These are phyloP conservation scores for Crithidia expoeki DNA, from an alignment of 208 protist genomes.

Conservation along the genomic window DNA sequence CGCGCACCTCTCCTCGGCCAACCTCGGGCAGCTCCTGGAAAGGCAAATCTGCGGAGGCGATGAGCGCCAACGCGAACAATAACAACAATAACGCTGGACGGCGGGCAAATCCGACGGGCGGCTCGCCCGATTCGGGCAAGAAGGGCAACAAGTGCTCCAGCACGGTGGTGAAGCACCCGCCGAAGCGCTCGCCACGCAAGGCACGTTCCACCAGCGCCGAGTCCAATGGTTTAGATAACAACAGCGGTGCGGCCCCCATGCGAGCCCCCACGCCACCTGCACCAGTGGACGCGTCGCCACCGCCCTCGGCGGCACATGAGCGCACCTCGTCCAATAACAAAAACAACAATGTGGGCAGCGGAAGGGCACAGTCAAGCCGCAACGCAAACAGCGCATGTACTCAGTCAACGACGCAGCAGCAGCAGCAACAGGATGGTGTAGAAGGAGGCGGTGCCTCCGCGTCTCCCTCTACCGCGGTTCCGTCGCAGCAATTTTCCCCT, in stretches of 20 bases:
- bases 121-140: neutral
- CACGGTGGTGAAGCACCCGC: slow-evolving; percentile 12
- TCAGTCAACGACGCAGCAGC: neutral
- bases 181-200: slow-evolving; percentile 11
- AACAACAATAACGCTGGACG: slow-evolving; percentile 1
- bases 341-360: slow-evolving; percentile 14
- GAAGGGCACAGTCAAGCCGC: neutral
- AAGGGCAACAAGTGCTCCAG: slow-evolving; percentile 1
- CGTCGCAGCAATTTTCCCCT: neutral
- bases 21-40: slow-evolving; percentile 8
- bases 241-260: neutral
- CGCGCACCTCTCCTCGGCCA: slow-evolving; percentile 4
- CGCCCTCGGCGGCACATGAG: neutral
- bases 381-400: neutral
- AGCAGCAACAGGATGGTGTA: slow-evolving; percentile 2
- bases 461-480: neutral
- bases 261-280: slow-evolving; percentile 1
- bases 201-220: slow-evolving; percentile 1
- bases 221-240: slow-evolving; percentile 8
- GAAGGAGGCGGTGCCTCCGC: neutral
- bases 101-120: neutral
- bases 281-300: neutral
- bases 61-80: neutral
- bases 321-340: slow-evolving; percentile 4
- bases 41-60: neutral